phyloP scores from a whole-genome alignment of 371 early-diverging fungal species.

The Aphelidium insulamus region DNA sequence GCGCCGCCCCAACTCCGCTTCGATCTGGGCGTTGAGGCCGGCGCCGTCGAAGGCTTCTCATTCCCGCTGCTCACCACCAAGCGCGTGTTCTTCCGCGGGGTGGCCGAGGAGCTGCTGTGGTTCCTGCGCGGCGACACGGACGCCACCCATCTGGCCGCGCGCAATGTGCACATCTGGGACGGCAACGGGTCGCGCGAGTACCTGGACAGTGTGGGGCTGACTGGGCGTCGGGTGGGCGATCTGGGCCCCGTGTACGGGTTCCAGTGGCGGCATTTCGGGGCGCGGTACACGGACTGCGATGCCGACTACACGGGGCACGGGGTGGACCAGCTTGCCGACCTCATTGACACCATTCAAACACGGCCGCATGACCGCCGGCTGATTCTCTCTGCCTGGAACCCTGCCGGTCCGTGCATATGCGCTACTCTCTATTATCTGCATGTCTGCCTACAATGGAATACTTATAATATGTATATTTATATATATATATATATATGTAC shows the following conservation, averaged over 20 bases:
- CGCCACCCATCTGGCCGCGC: conserved; percentile 47
- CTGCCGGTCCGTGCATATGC: conserved; percentile 54
- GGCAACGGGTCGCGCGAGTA: conserved; percentile 86
- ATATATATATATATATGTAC: conserved; percentile 1
- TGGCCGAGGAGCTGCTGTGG: conserved; percentile 94
- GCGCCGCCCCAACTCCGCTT: conserved; percentile 85
- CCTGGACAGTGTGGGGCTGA: conserved; percentile 64
- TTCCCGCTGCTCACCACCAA: conserved; percentile 97
- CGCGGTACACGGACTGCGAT: conserved; percentile 66
- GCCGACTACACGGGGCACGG: conserved; percentile 85
- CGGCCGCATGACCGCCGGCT: conserved; percentile 85
- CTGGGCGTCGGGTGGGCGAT: conserved; percentile 69
- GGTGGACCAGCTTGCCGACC: conserved; percentile 78
- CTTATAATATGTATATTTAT: not conserved
- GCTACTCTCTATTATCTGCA: not conserved
- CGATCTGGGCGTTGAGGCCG: conserved; percentile 40
- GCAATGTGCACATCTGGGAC: conserved; percentile 93
- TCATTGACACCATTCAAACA: conserved; percentile 65
- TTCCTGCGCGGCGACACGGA: conserved; percentile 90
- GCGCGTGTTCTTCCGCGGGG: conserved; percentile 71
- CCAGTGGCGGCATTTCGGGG: conserved; percentile 99
- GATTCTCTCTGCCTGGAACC: conserved; percentile 97
- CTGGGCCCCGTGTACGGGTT: conserved; percentile 98
- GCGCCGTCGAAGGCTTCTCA: too few relatives aligned
- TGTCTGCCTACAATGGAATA: not conserved